phyloP scores from a whole-genome alignment of 2,329 filamentous ascomycete species.

The Lachnellula occidentalis region DNA sequence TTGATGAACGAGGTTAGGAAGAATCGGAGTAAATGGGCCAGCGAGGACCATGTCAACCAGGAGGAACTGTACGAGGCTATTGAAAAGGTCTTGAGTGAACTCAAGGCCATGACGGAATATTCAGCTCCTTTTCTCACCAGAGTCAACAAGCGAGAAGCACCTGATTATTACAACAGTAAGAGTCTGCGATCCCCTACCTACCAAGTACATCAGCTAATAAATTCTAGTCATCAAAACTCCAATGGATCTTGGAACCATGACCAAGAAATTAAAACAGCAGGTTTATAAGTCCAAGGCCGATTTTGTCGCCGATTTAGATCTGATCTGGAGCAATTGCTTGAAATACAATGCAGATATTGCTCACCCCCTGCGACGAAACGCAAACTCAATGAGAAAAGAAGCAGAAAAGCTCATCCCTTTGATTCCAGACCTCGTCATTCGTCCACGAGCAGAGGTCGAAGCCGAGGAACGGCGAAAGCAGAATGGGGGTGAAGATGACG shows the following conservation, averaged over 20 bases:
- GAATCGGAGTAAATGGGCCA: slow-evolving; percentile 98
- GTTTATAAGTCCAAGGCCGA: slow-evolving; percentile 86
- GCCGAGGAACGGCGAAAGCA: slow-evolving; percentile 80
- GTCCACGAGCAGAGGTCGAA: slow-evolving; percentile 90
- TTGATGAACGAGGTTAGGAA: slow-evolving; percentile 97
- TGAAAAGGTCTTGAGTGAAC: slow-evolving; percentile 93
- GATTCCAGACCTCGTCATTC: slow-evolving; percentile 87
- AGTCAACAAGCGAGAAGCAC: slow-evolving; percentile 95
- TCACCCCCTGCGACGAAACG: slow-evolving; percentile 85
- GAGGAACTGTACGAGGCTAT: slow-evolving; percentile 96
- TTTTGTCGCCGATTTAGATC: slow-evolving; percentile 85
- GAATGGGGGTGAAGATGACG: slow-evolving; percentile 77
- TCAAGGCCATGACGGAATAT: slow-evolving; percentile 96
- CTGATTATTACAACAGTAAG: slow-evolving; percentile 89
- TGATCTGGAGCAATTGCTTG: slow-evolving; percentile 96
- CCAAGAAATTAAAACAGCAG: slow-evolving; percentile 85
- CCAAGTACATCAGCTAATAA: slow-evolving; percentile 29
- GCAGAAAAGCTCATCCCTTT: slow-evolving; percentile 93
- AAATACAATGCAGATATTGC: slow-evolving; percentile 89
- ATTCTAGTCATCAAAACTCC: slow-evolving; percentile 84
- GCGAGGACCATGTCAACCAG: slow-evolving; percentile 93
- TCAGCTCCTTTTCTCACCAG: slow-evolving; percentile 91
- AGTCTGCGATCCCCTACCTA: slow-evolving; percentile 11
- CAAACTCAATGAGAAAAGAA: slow-evolving; percentile 93
- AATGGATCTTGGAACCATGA: slow-evolving; percentile 97